Conservation (phyloP, 139 green algal species). For the Volvox africanus region DNA sequence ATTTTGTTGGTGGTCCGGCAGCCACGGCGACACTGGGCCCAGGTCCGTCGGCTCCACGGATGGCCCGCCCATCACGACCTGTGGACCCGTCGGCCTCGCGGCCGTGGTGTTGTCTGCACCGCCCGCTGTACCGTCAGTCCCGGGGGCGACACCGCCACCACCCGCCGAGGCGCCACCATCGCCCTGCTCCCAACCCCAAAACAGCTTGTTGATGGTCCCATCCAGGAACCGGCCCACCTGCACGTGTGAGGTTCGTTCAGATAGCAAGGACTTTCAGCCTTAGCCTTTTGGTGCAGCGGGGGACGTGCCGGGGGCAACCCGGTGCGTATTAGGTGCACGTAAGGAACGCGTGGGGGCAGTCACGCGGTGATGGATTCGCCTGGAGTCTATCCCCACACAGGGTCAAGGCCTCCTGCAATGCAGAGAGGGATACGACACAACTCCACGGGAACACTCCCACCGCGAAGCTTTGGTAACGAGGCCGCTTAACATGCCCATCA, state of each 20-base stretch:
- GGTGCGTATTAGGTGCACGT: too few species aligned
- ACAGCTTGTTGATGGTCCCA: constrained; percentile 59
- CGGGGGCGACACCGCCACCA: not conserved
- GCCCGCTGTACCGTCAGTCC: not conserved
- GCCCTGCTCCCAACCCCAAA: constrained; percentile 44
- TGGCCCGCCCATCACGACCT: not conserved
- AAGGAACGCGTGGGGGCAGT: too few species aligned
- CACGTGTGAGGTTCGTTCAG: not conserved
- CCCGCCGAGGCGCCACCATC: not conserved
- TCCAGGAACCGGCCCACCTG: constrained; percentile 52
- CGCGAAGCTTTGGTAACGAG: too few species aligned
- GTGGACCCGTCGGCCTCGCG: not conserved
- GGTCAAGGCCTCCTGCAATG: too few species aligned
- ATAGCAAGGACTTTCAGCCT: too few species aligned
- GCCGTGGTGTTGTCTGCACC: not conserved
- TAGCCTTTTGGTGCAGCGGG: too few species aligned
- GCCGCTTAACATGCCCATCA: too few species aligned
- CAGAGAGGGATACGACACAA: too few species aligned
- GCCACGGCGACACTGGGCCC: constrained; percentile 1
- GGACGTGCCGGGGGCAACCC: too few species aligned
- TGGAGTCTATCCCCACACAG: too few species aligned
- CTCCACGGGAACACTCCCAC: too few species aligned
- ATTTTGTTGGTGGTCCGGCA: not conserved
- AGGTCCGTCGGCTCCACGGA: not conserved
- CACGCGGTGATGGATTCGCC: too few species aligned